Conservation (phyloP, 208 protist species). For the Trypanosoma vivax region DNA sequence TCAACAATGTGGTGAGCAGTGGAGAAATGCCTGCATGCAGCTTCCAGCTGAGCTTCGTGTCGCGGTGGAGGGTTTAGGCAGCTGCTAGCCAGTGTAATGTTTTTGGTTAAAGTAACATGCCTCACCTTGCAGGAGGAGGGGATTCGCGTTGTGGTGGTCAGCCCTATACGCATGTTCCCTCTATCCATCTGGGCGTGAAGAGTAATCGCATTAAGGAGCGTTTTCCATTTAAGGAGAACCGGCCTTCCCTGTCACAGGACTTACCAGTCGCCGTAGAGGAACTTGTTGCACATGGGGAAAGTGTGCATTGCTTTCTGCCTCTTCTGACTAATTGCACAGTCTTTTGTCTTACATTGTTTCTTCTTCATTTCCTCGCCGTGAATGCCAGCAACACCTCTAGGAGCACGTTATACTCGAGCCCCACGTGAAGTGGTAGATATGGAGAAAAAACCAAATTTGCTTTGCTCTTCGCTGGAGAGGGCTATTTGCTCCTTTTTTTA, state of each 20-base stretch:
- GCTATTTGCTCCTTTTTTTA: slow-evolving; percentile 69
- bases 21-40: slow-evolving; percentile 25
- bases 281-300: no score
- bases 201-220: no score
- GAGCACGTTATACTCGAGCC: neutral
- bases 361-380: neutral
- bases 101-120: neutral
- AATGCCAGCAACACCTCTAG: neutral
- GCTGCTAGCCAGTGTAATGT: slow-evolving; percentile 12
- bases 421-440: neutral
- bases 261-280: no score
- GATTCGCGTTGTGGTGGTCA: no score
- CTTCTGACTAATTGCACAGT: no score
- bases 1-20: slow-evolving; percentile 20
- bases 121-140: neutral
- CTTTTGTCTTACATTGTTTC: no score
- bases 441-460: slow-evolving; percentile 13
- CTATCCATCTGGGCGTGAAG: no score
- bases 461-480: slow-evolving; percentile 30
- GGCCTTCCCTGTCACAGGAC: no score
- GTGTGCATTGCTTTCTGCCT: no score
- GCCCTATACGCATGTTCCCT: no score
- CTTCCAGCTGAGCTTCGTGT: slow-evolving; percentile 29
- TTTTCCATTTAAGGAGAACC: no score
- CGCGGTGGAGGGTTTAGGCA: slow-evolving; percentile 23